Evolutionary conservation across 225 moss, liverwort and hornwort species (phyloP), one percentile per base, ranked within the genome.

Genomic region (Takakia lepidozioides): DNA sequence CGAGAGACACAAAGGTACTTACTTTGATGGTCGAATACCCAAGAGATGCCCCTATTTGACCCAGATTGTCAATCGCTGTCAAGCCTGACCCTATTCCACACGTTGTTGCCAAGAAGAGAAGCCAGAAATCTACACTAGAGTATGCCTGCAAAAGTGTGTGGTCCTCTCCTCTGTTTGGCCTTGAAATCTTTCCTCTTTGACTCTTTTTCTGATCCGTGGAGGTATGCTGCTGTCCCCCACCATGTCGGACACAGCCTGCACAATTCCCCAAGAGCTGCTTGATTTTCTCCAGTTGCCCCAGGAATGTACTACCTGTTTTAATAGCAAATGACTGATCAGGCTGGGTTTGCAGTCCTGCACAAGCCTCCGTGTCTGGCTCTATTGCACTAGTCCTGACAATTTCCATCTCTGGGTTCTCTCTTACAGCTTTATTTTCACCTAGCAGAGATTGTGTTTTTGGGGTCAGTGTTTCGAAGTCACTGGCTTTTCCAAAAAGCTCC

Each of bases 71-170:
- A 0, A 70, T 85, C 2, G 75, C 73, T 3, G 84, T 75, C 2
- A 88, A 69, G 0, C 84, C 88, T 0, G 73, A 79, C 1, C 82
- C 82, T 17, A 88, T 72, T 4, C 84, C 85, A 44, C 78, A 85
- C 0, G 72, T 64, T 22, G 81, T 85, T 10, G 73, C 66, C 21
- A 74, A 28, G 29, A 71, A 78, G 16, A 88, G 67, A 0, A 85
- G 66, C 21, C 6, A 41, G 41, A 5, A 7, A 7, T 8, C 41
- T 4, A 16, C 4, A 16, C 3, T 41, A 4, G 14, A 15, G n/a
- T 7, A 7, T 41, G 41, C 5, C 4, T 4, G 6, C 8, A 14
- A 41, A 19, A 41, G 15, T 5, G 6, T 41, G n/a, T 16, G 6
- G 6, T 41, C 8, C 41, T 8, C n/a, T 24, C 44, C 18, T 44